These are phyloP conservation scores for Viridothelium virens DNA, from an alignment of 495 filamentous ascomycete genomes.

Conservation along the genomic window DNA sequence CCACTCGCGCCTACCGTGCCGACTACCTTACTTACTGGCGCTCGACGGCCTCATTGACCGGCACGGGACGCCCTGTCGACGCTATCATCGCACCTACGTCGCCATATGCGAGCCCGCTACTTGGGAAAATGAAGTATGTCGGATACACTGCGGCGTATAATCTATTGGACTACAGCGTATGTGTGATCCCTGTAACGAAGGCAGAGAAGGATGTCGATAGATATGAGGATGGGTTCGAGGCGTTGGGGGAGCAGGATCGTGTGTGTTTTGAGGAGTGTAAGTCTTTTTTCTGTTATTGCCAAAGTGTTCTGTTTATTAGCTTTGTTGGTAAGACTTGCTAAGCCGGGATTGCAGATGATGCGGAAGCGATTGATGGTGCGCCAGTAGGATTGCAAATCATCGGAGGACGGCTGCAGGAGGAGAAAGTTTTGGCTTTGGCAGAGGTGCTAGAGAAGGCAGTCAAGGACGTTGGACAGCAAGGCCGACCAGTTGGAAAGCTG, in stretches of 20 bases:
- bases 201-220: conserved; percentile 49
- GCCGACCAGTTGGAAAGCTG: background rate
- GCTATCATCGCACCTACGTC: conserved; percentile 28
- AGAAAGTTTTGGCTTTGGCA: conserved; percentile 21
- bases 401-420: conserved; percentile 13
- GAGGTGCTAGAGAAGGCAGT: conserved; percentile 5
- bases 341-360: conserved; percentile 3
- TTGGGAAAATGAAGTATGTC: conserved; percentile 27
- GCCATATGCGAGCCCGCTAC: conserved; percentile 23
- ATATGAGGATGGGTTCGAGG: conserved; percentile 33
- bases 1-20: conserved; percentile 55
- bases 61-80: conserved; percentile 19
- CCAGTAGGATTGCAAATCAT: conserved; percentile 16
- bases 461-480: background rate
- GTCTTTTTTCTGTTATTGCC: conserved; percentile 25
- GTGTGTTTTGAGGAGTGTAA: conserved; percentile 45
- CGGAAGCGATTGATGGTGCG: conserved; percentile 12
- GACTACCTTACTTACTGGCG: conserved; percentile 84
- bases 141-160: conserved; percentile 31
- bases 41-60: conserved; percentile 34
- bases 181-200: background rate
- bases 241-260: conserved; percentile 40
- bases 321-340: background rate
- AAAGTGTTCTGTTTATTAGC: background rate
- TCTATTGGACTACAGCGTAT: conserved; percentile 26